Conservation (phyloP, 2,329 filamentous ascomycete species). For the Zymoseptoria crescenta region DNA sequence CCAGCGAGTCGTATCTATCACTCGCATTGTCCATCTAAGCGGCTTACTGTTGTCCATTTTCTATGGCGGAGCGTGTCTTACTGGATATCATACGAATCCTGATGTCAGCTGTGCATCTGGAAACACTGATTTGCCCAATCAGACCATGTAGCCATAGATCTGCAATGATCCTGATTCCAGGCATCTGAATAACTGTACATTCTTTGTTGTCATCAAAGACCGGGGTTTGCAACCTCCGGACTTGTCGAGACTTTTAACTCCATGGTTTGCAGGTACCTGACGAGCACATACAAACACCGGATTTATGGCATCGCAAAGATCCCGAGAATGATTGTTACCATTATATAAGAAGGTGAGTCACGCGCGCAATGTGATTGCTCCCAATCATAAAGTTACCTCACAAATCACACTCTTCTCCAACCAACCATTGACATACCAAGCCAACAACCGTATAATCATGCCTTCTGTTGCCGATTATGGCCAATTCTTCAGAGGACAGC, state of each 20-base stretch:
- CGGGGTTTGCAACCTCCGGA: not conserved
- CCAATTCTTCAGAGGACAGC: slow-evolving; percentile 13
- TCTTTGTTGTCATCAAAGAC: not conserved
- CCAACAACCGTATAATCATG: slow-evolving; percentile 1
- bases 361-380: too few species aligned
- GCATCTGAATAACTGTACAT: not conserved
- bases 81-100: too few species aligned
- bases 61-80: too few species aligned
- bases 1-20: too few species aligned
- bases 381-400: not conserved
- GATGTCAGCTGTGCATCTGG: too few species aligned
- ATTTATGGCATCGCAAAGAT: not conserved
- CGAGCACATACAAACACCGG: not conserved
- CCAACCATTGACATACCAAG: not conserved
- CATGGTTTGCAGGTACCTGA: not conserved
- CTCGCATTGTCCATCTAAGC: too few species aligned
- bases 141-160: too few species aligned
- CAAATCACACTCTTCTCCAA: not conserved
- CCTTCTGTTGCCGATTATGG: slow-evolving; percentile 11
- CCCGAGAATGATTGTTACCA: not conserved
- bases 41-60: too few species aligned
- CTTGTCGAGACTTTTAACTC: not conserved
- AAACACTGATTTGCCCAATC: too few species aligned
- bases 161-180: too few species aligned
- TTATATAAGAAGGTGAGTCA: not conserved